phyloP scores from a whole-genome alignment of 192 early-diverging fungal genomes.

The Phlyctochytrium bullatum region DNA sequence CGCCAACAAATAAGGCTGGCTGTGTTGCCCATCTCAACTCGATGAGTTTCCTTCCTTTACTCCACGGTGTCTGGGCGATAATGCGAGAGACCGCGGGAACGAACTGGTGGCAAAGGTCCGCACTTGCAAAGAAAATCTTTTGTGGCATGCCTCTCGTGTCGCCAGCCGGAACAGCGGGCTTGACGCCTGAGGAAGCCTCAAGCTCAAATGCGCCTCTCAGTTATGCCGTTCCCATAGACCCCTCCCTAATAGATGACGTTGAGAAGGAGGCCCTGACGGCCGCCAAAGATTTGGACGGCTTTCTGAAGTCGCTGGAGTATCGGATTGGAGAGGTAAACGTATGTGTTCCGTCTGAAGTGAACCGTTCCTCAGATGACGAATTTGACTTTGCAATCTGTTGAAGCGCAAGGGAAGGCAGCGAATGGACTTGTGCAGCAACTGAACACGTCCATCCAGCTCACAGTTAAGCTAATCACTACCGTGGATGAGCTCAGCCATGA shows the following conservation, averaged over 20 bases:
- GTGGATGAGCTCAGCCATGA: constrained; percentile 37
- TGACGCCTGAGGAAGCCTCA: not conserved
- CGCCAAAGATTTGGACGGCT: constrained; percentile 14
- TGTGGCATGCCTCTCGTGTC: not conserved
- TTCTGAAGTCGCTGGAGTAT: constrained; percentile 15
- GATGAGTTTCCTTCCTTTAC: not conserved
- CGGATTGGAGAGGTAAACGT: constrained; percentile 29
- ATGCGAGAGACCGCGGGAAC: not conserved
- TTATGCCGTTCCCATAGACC: constrained; percentile 37
- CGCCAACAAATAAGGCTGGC: not conserved
- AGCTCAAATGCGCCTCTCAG: not conserved
- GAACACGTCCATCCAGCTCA: constrained; percentile 17
- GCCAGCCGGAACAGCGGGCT: not conserved
- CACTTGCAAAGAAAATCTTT: not conserved
- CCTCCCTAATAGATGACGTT: constrained; percentile 36
- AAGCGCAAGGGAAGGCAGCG: constrained; percentile 17
- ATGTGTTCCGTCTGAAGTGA: not conserved
- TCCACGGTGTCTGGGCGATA: not conserved
- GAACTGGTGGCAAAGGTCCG: too few relatives aligned
- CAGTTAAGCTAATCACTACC: constrained; percentile 27
- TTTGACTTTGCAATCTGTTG: constrained; percentile 24
- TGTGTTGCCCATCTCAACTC: not conserved
- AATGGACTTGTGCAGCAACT: constrained; percentile 10
- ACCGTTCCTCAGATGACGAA: constrained; percentile 23
- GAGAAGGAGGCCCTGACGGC: constrained; percentile 25